A percentile compares a stretch with the other conserved stretches of the same genome.
phyloP scores from a whole-genome alignment of 1,139 yeast genomes.

The Meyerozyma smithsonii region DNA sequence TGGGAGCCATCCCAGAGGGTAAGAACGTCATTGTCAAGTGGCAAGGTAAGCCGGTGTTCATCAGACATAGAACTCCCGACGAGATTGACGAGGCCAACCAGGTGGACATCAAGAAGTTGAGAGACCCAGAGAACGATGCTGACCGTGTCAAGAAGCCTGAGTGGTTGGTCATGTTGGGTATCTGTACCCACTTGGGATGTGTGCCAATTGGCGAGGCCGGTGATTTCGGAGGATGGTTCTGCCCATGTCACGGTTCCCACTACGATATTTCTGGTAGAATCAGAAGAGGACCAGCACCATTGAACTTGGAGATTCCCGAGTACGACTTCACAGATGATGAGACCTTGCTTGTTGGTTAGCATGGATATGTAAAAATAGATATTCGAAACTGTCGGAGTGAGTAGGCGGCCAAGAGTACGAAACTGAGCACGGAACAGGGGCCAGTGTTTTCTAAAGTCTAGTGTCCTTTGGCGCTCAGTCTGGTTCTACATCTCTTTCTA shows the following conservation, averaged over 20 bases:
- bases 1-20: slow-evolving; percentile 93
- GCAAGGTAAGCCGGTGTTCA: slow-evolving; percentile 99
- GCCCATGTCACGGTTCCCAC: slow-evolving; percentile 99
- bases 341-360: slow-evolving; percentile 67
- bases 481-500: too few species aligned
- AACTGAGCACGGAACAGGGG: too few species aligned
- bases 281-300: slow-evolving; percentile 99
- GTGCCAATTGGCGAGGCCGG: slow-evolving; percentile 99
- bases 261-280: slow-evolving; percentile 99
- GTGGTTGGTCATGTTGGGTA: slow-evolving; percentile 99
- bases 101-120: slow-evolving; percentile 67
- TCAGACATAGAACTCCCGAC: slow-evolving; percentile 94
- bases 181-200: slow-evolving; percentile 99
- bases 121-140: slow-evolving; percentile 92
- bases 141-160: slow-evolving; percentile 96
- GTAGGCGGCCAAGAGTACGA: too few species aligned
- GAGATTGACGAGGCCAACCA: slow-evolving; percentile 94
- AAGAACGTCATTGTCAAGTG: slow-evolving; percentile 97
- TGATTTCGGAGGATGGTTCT: slow-evolving; percentile 99
- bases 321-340: slow-evolving; percentile 79
- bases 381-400: background rate
- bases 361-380: slow-evolving; percentile 1
- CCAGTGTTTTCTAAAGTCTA: too few species aligned
- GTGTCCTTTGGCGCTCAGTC: too few species aligned
- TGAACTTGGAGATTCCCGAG: slow-evolving; percentile 93